Evolutionary conservation across 345 rosid genomes (phyloP), one percentile per base, ranked within the genome.

Genomic region (Eucalyptus globulus): DNA sequence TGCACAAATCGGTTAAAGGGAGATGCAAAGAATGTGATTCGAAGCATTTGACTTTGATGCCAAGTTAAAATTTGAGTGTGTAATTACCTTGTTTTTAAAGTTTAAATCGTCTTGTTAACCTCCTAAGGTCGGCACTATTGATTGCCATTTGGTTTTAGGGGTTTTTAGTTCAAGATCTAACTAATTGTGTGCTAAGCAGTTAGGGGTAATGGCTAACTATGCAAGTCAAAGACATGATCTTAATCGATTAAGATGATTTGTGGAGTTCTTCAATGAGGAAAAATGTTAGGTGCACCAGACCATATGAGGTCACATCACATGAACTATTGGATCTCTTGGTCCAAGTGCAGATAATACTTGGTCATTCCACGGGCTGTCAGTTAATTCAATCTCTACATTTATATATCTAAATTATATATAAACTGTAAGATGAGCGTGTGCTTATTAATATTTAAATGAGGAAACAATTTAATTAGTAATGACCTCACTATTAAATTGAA

Each of bases 281-380:
- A n/a, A 67, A 8, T 67, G 40, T 67, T 67, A 67, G 40, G 12
- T 67, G 22, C 43, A 16, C 22, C 43, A 2, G 11, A 31, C 80
- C 21, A 67, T 15, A 4, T 67, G 40, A 29, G 15, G 34, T 27
- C 37, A 65, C 8, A 65, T 65, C 37, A 65, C 19, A n/a, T 4
- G 31, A n/a, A n/a, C n/a, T 8, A 16, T 14, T n/a, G 17, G 37
- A 65, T 65, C 6, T 31, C 9, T 17, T 16, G 24, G 80, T 69
- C 80, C 43, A 31, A 31, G 13, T 31, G 80, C 4, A 69, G 1
- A 31, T 31, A 31, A n/a, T 8, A n/a, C 22, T 4, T 3, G 0
- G 34, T 16, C 43, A 69, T 16, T 31, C 2, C 43, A 34, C 11
- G 3, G 6, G 24, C 24, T 0, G 3, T 34, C 7, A 17, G 7